phyloP scores from a whole-genome alignment of 2,329 filamentous ascomycete genomes.

The Penicillium sp. region DNA sequence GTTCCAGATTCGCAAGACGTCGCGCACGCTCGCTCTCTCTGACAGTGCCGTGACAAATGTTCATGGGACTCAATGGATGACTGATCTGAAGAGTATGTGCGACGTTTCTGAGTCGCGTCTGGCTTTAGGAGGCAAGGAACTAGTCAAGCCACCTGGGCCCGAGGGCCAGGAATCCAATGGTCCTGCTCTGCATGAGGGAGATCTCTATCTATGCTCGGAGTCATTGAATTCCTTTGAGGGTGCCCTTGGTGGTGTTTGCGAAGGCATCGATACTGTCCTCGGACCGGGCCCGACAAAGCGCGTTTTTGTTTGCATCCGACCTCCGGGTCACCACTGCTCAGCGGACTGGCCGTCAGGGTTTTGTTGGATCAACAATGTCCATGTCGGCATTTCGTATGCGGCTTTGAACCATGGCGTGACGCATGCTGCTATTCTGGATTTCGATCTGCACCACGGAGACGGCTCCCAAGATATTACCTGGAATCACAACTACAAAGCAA shows the following conservation, averaged over 20 bases:
- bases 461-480: slow-evolving; percentile 94
- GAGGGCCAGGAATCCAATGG: slow-evolving; percentile 41
- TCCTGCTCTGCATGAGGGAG: slow-evolving; percentile 71
- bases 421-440: slow-evolving; percentile 89
- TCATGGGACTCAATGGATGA: slow-evolving; percentile 90
- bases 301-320: slow-evolving; percentile 87
- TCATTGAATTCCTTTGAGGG: slow-evolving; percentile 85
- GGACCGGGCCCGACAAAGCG: slow-evolving; percentile 59
- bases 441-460: slow-evolving; percentile 87
- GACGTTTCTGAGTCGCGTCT: slow-evolving; percentile 72
- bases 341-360: slow-evolving; percentile 86
- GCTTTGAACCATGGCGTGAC: slow-evolving; percentile 79
- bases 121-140: slow-evolving; percentile 70
- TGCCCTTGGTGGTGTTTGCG: slow-evolving; percentile 85
- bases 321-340: slow-evolving; percentile 94
- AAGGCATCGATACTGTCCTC: slow-evolving; percentile 85
- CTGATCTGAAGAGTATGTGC: slow-evolving; percentile 81
- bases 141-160: slow-evolving; percentile 57
- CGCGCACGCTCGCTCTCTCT: slow-evolving; percentile 63
- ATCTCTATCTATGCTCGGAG: slow-evolving; percentile 83
- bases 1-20: slow-evolving; percentile 80
- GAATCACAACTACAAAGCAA: slow-evolving; percentile 74
- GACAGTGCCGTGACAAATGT: slow-evolving; percentile 82
- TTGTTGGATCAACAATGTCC: slow-evolving; percentile 98
- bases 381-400: slow-evolving; percentile 91